Percentiles rank a stretch among this genome's conserved stretches.
Conservation (phyloP, 495 filamentous ascomycete species). For the Penicillium lividum region DNA sequence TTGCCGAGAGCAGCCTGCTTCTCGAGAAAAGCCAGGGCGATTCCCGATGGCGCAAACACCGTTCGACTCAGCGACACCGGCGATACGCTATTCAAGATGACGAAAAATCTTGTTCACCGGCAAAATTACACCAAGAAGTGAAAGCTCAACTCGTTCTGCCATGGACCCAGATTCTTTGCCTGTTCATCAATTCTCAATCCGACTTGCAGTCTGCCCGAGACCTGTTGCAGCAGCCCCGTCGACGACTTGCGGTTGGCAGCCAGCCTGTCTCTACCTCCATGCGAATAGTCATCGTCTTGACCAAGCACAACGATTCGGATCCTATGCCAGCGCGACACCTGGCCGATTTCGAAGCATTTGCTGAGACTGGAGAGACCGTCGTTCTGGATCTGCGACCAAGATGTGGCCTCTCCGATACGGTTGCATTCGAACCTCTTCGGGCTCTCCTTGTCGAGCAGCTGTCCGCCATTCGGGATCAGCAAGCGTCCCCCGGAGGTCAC, state of each 20-base stretch:
- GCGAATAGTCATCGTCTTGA: slow-evolving; percentile 14
- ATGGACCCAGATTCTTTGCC: slow-evolving; percentile 19
- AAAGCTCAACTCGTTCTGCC: slow-evolving; percentile 13
- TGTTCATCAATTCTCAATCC: slow-evolving; percentile 13
- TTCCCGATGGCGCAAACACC: slow-evolving; percentile 3
- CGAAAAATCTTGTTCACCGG: background rate
- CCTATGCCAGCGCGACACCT: background rate
- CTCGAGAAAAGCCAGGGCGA: background rate
- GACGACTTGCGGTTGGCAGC: slow-evolving; percentile 6
- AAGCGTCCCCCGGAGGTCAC: background rate
- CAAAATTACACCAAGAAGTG: slow-evolving; percentile 13
- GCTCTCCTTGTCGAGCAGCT: slow-evolving; percentile 4
- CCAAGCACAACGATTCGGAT: background rate
- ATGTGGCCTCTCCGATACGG: slow-evolving; percentile 9
- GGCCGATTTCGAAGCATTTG: background rate
- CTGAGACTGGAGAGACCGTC: background rate
- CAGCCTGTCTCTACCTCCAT: slow-evolving; percentile 2
- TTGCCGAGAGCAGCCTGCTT: slow-evolving; percentile 14
- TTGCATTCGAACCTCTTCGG: slow-evolving; percentile 10
- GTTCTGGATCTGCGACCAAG: slow-evolving; percentile 11
- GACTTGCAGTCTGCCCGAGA: slow-evolving; percentile 7
- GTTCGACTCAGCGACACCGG: slow-evolving; percentile 9
- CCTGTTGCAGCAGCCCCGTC: slow-evolving; percentile 9
- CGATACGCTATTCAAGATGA: slow-evolving; percentile 1
- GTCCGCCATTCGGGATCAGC: background rate